A percentile compares a stretch with the other conserved stretches of the same genome.
Conservation (phyloP, 768 basidiomycete species). For the Pleurotus ostreatus region DNA sequence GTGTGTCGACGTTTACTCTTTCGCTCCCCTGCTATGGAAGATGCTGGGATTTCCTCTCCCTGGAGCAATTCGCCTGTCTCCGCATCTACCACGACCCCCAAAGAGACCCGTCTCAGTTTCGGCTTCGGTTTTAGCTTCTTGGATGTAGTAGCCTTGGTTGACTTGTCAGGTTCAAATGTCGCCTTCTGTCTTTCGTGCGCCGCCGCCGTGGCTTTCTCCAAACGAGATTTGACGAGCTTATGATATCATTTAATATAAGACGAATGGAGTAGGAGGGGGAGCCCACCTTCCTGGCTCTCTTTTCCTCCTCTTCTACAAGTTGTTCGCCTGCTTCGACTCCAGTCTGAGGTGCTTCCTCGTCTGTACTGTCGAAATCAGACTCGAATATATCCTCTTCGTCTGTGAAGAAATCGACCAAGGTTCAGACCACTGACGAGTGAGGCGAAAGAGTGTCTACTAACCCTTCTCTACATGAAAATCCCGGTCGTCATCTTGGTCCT, state of each 20-base stretch:
- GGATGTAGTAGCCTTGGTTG: slow-evolving; percentile 18
- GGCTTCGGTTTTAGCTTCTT: slow-evolving; percentile 23
- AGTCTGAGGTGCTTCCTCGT: slow-evolving; percentile 60
- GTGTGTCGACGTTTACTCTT: slow-evolving; percentile 69
- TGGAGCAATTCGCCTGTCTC: slow-evolving; percentile 58
- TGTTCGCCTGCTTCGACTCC: slow-evolving; percentile 55
- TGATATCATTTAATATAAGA: background rate
- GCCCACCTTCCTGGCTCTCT: slow-evolving; percentile 42
- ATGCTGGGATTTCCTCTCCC: slow-evolving; percentile 17
- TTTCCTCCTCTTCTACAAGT: slow-evolving; percentile 58
- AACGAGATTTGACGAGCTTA: slow-evolving; percentile 36
- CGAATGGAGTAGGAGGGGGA: background rate
- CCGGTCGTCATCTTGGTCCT: slow-evolving; percentile 66
- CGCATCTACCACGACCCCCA: slow-evolving; percentile 52
- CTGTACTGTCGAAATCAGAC: slow-evolving; percentile 84
- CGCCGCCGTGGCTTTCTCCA: slow-evolving; percentile 61
- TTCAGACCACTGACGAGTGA: background rate
- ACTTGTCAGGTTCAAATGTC: slow-evolving; percentile 60
- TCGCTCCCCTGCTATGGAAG: slow-evolving; percentile 37
- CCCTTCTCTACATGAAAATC: slow-evolving; percentile 72
- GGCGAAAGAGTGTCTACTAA: slow-evolving; percentile 15
- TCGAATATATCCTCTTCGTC: slow-evolving; percentile 82
- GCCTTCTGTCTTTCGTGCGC: slow-evolving; percentile 65
- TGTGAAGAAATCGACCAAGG: slow-evolving; percentile 20
- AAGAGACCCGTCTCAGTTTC: slow-evolving; percentile 43